Percentiles rank a stretch among this genome's conserved stretches.
phyloP scores from a whole-genome alignment of 148 eudicot species.

The Rhododendron mucronatum region DNA sequence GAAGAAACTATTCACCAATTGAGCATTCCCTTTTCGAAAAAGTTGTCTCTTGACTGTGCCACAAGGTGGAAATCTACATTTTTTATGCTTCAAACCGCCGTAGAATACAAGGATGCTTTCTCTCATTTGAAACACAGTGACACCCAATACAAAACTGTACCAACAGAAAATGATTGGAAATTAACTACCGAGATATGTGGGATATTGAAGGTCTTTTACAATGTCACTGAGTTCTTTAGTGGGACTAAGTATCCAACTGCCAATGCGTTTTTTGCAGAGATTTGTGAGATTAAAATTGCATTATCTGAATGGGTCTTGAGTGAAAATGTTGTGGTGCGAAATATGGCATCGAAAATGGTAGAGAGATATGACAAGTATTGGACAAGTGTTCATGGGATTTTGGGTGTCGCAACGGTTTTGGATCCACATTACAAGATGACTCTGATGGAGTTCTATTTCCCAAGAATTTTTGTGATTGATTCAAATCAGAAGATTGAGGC shows the following conservation, averaged over 20 bases:
- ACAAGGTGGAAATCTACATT: neutral
- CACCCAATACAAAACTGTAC: neutral
- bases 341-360: neutral
- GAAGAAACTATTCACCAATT: neutral
- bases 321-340: neutral
- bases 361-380: slow-evolving; percentile 1
- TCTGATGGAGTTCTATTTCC: neutral
- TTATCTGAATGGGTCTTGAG: neutral
- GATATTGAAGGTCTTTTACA: neutral
- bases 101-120: neutral
- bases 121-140: neutral
- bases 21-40: neutral
- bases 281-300: neutral
- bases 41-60: neutral
- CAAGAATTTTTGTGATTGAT: neutral
- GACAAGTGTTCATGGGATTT: neutral
- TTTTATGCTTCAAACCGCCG: neutral
- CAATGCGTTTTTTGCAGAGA: neutral
- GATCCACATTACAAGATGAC: neutral
- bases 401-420: neutral
- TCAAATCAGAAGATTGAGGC: neutral
- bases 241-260: neutral
- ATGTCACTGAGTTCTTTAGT: neutral
- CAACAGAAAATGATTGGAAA: neutral
- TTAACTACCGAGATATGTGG: neutral